phyloP scores from a whole-genome alignment of 2,329 filamentous ascomycete genomes.

The Helotiales sp. region DNA sequence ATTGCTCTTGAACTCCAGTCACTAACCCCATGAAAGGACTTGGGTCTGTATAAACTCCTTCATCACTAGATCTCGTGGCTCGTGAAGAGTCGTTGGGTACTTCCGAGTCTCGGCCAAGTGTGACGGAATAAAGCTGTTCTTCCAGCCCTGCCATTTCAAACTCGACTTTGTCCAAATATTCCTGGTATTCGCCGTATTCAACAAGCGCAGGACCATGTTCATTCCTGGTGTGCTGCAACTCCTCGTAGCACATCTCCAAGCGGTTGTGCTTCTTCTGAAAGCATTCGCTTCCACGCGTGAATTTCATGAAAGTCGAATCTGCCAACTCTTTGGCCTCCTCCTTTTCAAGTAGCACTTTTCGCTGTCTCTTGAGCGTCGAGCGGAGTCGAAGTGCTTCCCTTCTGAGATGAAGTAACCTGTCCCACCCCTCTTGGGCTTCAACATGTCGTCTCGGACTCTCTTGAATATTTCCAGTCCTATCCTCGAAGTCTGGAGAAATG shows the following conservation, averaged over 20 bases:
- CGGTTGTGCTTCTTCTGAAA: background rate
- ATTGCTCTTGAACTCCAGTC: background rate
- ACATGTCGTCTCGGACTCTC: background rate
- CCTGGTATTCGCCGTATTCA: slow-evolving; percentile 17
- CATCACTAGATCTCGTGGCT: no score
- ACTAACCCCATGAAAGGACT: slow-evolving; percentile 1
- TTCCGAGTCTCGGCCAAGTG: no score
- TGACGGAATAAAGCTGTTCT: slow-evolving; percentile 6
- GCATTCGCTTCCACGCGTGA: background rate
- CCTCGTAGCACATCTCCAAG: background rate
- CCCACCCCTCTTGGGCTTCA: background rate
- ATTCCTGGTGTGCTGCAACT: slow-evolving; percentile 16
- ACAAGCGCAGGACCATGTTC: slow-evolving; percentile 22
- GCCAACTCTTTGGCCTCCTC: slow-evolving; percentile 5
- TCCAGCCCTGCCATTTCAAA: slow-evolving; percentile 17
- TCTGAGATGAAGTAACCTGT: slow-evolving; percentile 1
- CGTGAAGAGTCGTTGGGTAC: no score
- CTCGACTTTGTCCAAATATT: slow-evolving; percentile 15
- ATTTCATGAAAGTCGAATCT: slow-evolving; percentile 19
- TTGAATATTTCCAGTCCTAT: background rate
- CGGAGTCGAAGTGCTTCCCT: slow-evolving; percentile 6
- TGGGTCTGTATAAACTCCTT: background rate
- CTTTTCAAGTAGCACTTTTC: slow-evolving; percentile 10
- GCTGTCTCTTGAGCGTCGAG: slow-evolving; percentile 1
- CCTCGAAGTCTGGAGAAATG: background rate